phyloP scores from a whole-genome alignment of 805 yeast species.

The Candida ficus region DNA sequence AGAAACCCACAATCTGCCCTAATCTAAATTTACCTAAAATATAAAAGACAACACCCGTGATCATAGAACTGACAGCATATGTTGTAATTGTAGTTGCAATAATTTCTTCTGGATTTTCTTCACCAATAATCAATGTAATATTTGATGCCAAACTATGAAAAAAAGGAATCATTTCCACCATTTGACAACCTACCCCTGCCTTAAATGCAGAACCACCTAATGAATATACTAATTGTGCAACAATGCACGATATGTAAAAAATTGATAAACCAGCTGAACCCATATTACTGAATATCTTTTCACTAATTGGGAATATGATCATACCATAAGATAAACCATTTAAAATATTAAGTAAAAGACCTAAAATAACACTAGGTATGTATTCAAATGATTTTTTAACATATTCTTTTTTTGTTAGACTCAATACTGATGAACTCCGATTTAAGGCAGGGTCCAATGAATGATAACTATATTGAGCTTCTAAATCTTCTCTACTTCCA shows the following conservation, averaged over 20 bases:
- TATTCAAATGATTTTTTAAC: no score
- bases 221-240: conserved; percentile 84
- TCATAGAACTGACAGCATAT: conserved; percentile 73
- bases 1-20: conserved; percentile 88
- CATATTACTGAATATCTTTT: conserved; percentile 64
- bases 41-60: conserved; percentile 82
- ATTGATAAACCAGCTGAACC: conserved; percentile 90
- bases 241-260: conserved; percentile 87
- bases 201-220: conserved; percentile 87
- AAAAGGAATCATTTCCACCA: conserved; percentile 99
- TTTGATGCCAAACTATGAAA: conserved; percentile 90
- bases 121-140: conserved; percentile 54
- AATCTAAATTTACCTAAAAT: conserved; percentile 70
- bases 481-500: conserved; percentile 9
- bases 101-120: conserved; percentile 43
- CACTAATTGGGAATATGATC: conserved; percentile 93
- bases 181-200: conserved; percentile 93
- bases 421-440: neutral
- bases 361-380: conserved; percentile 79
- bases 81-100: conserved; percentile 85
- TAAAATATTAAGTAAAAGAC: conserved; percentile 76
- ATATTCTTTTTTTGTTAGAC: no score
- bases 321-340: conserved; percentile 96
- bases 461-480: neutral
- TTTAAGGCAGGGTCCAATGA: no score